Base-by-base conservation (phyloP, 805 yeast genomes). In the Pichia californica region DNA sequence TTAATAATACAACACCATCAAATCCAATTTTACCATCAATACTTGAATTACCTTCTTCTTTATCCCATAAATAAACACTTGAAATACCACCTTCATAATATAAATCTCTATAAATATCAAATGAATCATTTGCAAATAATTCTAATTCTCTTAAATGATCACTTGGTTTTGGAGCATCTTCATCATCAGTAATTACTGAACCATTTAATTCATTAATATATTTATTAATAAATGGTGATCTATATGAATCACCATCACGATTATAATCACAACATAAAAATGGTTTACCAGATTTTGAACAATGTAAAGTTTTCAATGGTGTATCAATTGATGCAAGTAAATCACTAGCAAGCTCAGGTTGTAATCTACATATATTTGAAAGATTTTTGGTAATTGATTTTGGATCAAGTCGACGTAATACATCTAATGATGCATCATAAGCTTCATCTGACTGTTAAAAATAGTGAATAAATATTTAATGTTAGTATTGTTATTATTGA, bases 51-150 rank as follows among this genome's bases (percentile, higher is more conserved):
- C 74, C 81, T 13, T 77, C 87, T 29, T 79, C 81, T 19, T 77
- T 71, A 54, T 89, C 96, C 99, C 99, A 91, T 40, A 93, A 68
- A 59, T 93, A 91, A 15, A 84, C 95, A 44, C 89, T 79, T 2
- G 93, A 81, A 31, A 84, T 70, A 19, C 98, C 99, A 31, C 97
- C 97, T 62, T 89, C 98, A 61, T 88, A 91, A 67, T 91, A 91
- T 54, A 91, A 67, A 59, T 93, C 99, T 52, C 96, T 74, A 67
- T 93, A 91, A 30, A 91, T 76, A 56, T 88, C 97, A 59, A 91
- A 87, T 4, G 96, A 84, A 50, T 87, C 91, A 61, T 91, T 93
- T 47, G 95, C 89, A 51, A 79, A 72, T 21, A 76, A 61, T 65
- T 91, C 99, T 51, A 91, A 67, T 52, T 78, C 73, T 52, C 98